These are phyloP conservation scores for Cutaneotrichosporon sp. DNA, from an alignment of 1,284 basidiomycete species.

Conservation along the genomic window DNA sequence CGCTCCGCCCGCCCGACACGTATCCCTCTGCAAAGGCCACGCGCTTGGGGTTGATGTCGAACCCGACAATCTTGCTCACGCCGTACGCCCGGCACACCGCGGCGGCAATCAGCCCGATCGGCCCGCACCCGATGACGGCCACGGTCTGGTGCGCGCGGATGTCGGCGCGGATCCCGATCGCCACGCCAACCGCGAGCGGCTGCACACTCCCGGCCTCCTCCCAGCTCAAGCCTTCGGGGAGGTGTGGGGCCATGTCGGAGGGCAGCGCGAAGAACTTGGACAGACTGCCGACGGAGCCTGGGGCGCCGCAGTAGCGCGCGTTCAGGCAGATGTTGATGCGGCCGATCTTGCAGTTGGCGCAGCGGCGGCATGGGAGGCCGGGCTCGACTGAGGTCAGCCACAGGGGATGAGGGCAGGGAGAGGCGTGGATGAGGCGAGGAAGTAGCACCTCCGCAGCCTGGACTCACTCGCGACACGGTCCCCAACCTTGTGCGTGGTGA, in stretches of 20 bases:
- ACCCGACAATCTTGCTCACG: conserved; percentile 46
- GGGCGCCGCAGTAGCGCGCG: conserved; percentile 46
- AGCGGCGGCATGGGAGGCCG: conserved; percentile 58
- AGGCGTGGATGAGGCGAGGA: too few relatives aligned
- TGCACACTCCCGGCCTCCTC: conserved; percentile 69
- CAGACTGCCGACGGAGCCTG: conserved; percentile 46
- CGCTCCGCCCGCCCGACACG: conserved; percentile 44
- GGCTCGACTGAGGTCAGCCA: conserved; percentile 57
- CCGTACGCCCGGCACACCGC: conserved; percentile 58
- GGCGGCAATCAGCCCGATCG: conserved; percentile 56
- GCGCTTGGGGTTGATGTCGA: conserved; percentile 74
- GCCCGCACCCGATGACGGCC: conserved; percentile 53
- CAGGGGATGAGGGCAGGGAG: too few relatives aligned
- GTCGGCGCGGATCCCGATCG: conserved; percentile 46
- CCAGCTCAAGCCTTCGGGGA: conserved; percentile 53
- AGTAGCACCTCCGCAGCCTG: too few relatives aligned
- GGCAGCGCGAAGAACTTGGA: conserved; percentile 46
- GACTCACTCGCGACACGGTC: conserved; percentile 56
- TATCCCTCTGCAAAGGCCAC: conserved; percentile 85
- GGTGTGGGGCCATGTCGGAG: conserved; percentile 51
- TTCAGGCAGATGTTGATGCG: conserved; percentile 63
- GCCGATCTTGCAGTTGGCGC: conserved; percentile 62
- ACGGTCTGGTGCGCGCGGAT: conserved; percentile 46
- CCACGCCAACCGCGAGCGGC: conserved; percentile 66
- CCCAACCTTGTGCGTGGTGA: conserved; percentile 52